Evolutionary conservation across 768 basidiomycete genomes (phyloP).

Genomic region (Podaxis sp.): DNA sequence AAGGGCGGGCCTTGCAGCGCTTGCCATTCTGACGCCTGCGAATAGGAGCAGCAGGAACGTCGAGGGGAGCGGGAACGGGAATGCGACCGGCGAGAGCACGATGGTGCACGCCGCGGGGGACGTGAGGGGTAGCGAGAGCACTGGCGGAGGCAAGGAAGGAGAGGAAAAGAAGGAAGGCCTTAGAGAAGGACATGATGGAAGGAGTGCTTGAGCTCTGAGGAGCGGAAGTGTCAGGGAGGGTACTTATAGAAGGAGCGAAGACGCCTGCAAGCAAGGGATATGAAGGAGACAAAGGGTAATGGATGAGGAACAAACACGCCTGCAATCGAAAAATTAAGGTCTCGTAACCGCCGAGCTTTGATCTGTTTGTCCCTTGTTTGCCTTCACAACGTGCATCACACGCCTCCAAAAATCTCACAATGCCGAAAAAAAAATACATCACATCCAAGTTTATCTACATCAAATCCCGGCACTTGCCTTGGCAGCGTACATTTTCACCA

Average conservation of each 20-base stretch:
- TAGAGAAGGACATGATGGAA: slow-evolving; percentile 38
- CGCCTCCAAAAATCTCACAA: background rate
- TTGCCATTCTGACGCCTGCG: slow-evolving; percentile 30
- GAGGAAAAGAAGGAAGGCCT: slow-evolving; percentile 42
- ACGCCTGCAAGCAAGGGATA: background rate
- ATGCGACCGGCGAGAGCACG: slow-evolving; percentile 44
- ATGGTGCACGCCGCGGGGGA: slow-evolving; percentile 37
- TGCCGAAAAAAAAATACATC: background rate
- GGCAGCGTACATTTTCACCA: slow-evolving; percentile 87
- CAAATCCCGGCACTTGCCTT: slow-evolving; percentile 23
- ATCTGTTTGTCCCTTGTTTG: slow-evolving; percentile 13
- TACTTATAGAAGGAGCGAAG: slow-evolving; percentile 8
- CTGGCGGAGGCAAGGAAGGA: slow-evolving; percentile 36
- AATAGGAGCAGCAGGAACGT: slow-evolving; percentile 19
- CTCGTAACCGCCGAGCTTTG: background rate
- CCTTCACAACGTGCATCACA: slow-evolving; percentile 11
- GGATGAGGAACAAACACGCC: background rate
- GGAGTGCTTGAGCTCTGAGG: slow-evolving; percentile 9
- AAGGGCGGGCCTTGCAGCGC: slow-evolving; percentile 36
- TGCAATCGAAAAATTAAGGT: background rate
- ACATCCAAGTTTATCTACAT: slow-evolving; percentile 1
- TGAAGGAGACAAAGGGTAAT: background rate
- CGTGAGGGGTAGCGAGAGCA: slow-evolving; percentile 41
- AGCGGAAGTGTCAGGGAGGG: slow-evolving; percentile 7
- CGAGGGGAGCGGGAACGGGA: slow-evolving; percentile 28